phyloP scores from a whole-genome alignment of 495 filamentous ascomycete species.

The Penicillium malachiteum region DNA sequence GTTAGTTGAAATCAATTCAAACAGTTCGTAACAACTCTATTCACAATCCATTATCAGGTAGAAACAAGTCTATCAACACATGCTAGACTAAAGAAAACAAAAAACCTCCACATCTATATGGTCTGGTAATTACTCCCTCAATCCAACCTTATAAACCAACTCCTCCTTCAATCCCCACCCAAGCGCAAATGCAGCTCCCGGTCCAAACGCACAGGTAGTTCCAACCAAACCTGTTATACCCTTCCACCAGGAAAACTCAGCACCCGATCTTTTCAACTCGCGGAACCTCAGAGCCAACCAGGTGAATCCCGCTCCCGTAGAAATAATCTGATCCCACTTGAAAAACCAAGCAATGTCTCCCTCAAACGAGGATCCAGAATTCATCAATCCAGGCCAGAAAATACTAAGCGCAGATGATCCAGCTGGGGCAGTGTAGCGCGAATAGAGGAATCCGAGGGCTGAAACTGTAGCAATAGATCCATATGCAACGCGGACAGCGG shows the following conservation, averaged over 20 bases:
- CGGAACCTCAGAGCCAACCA: conserved; percentile 9
- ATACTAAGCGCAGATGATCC: neutral
- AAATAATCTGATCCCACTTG: conserved; percentile 19
- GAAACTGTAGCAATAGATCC: neutral
- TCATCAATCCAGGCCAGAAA: conserved; percentile 1
- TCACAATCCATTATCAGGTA: neutral
- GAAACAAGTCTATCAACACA: neutral
- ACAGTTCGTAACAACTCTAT: neutral
- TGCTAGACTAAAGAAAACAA: neutral
- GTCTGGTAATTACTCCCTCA: neutral
- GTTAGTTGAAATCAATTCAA: neutral
- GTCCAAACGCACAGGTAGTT: conserved; percentile 6
- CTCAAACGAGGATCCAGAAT: conserved; percentile 10
- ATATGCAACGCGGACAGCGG: neutral
- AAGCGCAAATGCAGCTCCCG: conserved; percentile 20
- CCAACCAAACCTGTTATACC: conserved; percentile 3
- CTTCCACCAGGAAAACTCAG: conserved; percentile 7
- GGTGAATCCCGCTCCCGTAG: conserved; percentile 9
- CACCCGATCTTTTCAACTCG: conserved; percentile 13
- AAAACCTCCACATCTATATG: too few species aligned
- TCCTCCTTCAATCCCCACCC: conserved; percentile 26
- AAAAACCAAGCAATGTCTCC: conserved; percentile 9
- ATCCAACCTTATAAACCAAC: conserved; percentile 2
- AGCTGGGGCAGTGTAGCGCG: neutral
- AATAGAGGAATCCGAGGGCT: neutral